Percentiles rank a stretch among this genome's conserved stretches.
Conservation (phyloP, 768 basidiomycete genomes). For the Suillus luteus region DNA sequence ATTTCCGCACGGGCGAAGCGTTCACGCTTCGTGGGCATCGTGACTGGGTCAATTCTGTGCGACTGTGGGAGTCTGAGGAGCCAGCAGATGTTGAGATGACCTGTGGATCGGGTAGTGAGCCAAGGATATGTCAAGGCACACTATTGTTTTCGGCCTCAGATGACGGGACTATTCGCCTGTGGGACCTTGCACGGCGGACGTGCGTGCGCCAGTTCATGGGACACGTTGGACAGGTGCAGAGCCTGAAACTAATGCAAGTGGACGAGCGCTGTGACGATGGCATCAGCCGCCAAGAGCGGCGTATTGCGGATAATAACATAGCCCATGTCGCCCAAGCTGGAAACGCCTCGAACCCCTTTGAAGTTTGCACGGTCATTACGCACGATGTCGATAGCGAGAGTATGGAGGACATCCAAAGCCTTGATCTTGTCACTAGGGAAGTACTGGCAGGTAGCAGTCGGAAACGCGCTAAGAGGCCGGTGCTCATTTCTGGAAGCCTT, state of each 20-base stretch:
- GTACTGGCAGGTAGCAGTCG: conserved; percentile 19
- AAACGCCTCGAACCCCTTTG: conserved; percentile 17
- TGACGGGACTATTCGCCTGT: conserved; percentile 89
- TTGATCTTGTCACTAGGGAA: conserved; percentile 11
- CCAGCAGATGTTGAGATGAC: conserved; percentile 13
- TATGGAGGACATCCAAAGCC: conserved; percentile 17
- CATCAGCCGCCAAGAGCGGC: conserved; percentile 15
- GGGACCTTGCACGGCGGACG: conserved; percentile 82
- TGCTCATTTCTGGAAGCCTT: conserved; percentile 86
- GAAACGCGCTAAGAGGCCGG: conserved; percentile 49
- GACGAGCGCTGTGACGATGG: conserved; percentile 48
- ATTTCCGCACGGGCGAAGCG: conserved; percentile 86
- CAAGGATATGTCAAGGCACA: conserved; percentile 75
- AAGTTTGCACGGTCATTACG: conserved; percentile 33
- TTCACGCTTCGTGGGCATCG: conserved; percentile 91
- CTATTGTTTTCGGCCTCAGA: conserved; percentile 98
- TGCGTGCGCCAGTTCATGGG: conserved; percentile 86
- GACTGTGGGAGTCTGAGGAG: conserved; percentile 74
- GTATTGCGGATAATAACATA: conserved; percentile 18
- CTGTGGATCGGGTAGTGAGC: conserved; percentile 37
- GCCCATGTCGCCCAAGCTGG: conserved; percentile 21
- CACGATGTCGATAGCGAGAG: conserved; percentile 25
- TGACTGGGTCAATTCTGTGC: conserved; percentile 96
- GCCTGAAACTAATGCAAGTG: conserved; percentile 74
- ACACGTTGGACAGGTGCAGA: conserved; percentile 95